These are phyloP conservation scores for Boletellus deceptivus DNA, from an alignment of 1,284 basidiomycete species.

Conservation along the genomic window DNA sequence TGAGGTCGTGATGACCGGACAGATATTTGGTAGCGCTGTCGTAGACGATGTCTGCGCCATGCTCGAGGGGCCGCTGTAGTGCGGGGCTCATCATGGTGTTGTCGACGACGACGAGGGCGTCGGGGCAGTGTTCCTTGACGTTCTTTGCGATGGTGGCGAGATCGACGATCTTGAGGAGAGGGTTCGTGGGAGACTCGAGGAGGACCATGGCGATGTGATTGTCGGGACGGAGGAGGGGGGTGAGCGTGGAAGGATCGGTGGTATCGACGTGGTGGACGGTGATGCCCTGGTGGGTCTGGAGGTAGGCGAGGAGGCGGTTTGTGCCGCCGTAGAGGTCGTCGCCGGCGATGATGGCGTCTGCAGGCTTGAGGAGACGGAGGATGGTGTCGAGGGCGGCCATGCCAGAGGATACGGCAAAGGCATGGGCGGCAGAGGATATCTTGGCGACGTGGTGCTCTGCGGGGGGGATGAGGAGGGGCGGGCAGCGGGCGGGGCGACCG, in stretches of 20 bases:
- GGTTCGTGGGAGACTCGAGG: conserved; percentile 97
- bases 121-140: conserved; percentile 79
- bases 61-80: conserved; percentile 91
- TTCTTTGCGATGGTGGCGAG: conserved; percentile 77
- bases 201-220: conserved; percentile 87
- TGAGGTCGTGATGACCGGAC: conserved; percentile 97
- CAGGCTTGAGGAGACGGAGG: conserved; percentile 89
- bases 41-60: conserved; percentile 96
- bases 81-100: conserved; percentile 99
- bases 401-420: conserved; percentile 91
- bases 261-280: conserved; percentile 95
- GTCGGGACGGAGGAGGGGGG: conserved; percentile 62
- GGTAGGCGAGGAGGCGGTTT: conserved; percentile 92
- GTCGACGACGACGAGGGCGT: conserved; percentile 90
- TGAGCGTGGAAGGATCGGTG: conserved; percentile 66
- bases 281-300: conserved; percentile 85
- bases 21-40: conserved; percentile 99
- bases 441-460: conserved; percentile 93
- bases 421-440: conserved; percentile 86
- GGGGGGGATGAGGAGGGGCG: conserved; percentile 7
- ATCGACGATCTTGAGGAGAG: conserved; percentile 94
- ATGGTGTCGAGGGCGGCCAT: conserved; percentile 99
- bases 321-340: conserved; percentile 99
- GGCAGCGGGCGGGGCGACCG: conserved; percentile 27
- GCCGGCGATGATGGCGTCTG: conserved; percentile 93